These are phyloP conservation scores for Colletotrichum sp. DNA, from an alignment of 2,329 filamentous ascomycete genomes.

Conservation along the genomic window DNA sequence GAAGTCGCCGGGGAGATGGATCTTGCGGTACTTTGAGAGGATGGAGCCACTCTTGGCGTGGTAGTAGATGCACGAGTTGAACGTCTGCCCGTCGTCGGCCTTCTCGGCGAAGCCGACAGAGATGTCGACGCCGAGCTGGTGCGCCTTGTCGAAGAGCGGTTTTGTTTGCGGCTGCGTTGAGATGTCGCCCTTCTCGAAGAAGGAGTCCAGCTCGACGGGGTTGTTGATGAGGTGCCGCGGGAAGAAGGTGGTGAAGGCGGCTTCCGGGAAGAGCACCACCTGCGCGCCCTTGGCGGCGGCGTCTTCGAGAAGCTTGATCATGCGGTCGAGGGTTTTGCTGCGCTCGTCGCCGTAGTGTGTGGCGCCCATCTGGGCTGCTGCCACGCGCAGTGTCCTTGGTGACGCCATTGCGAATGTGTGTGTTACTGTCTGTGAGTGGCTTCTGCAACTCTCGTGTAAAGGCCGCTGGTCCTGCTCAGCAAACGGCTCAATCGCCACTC, in stretches of 20 bases:
- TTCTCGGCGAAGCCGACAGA: constrained; percentile 58
- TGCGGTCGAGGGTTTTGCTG: constrained; percentile 47
- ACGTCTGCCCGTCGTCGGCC: constrained; percentile 37
- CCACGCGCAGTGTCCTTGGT: constrained; percentile 33
- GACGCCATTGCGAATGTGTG: not conserved
- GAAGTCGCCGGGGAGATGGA: constrained; percentile 58
- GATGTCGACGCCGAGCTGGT: constrained; percentile 53
- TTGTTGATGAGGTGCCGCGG: constrained; percentile 54
- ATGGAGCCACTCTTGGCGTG: constrained; percentile 48
- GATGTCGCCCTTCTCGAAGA: constrained; percentile 54
- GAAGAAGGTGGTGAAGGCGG: constrained; percentile 63
- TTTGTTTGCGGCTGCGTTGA: constrained; percentile 46
- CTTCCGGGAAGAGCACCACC: constrained; percentile 58
- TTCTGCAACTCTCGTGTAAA: not conserved
- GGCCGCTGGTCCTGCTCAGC: not conserved
- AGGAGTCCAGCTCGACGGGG: constrained; percentile 46
- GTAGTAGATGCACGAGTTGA: constrained; percentile 59
- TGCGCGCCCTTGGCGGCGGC: constrained; percentile 49
- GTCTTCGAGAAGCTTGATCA: constrained; percentile 52
- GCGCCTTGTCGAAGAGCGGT: constrained; percentile 53
- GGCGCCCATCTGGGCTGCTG: constrained; percentile 59
- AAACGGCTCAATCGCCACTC: not conserved
- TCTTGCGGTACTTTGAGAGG: constrained; percentile 56
- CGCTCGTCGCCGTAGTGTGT: constrained; percentile 40
- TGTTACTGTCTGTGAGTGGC: not conserved